These are phyloP conservation scores for Dacryopinax primogenitus DNA, from an alignment of 768 basidiomycete genomes.

Conservation along the genomic window DNA sequence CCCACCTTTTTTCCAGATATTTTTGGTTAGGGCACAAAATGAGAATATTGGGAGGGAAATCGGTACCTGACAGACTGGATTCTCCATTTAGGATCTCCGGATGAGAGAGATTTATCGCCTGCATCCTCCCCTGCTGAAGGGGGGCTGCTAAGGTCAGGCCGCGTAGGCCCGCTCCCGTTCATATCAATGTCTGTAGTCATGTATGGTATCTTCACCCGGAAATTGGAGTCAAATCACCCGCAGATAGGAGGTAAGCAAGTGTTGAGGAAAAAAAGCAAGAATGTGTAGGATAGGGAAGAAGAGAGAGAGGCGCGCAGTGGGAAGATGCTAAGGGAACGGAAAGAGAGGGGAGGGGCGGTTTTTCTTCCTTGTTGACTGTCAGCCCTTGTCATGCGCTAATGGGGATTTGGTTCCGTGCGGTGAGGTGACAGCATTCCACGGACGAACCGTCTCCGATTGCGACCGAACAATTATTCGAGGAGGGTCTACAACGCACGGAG, in stretches of 20 bases:
- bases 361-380: constrained; percentile 7
- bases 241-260: too few species aligned
- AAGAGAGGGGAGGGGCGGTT: background rate
- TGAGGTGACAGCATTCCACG: background rate
- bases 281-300: background rate
- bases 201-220: background rate
- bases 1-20: background rate
- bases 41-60: background rate
- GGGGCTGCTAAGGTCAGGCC: too few species aligned
- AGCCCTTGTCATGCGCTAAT: background rate
- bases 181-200: too few species aligned
- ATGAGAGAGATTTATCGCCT: background rate
- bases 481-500: too few species aligned
- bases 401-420: background rate
- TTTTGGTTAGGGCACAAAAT: background rate
- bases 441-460: too few species aligned
- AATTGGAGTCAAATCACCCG: background rate
- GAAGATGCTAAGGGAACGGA: background rate
- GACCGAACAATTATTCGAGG: too few species aligned
- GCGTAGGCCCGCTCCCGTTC: too few species aligned
- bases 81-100: background rate
- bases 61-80: background rate
- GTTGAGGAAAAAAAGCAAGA: background rate
- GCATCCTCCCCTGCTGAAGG: too few species aligned
- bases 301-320: background rate